Base-by-base conservation (phyloP, 306 rosid species). In the Quercus agrifolia region DNA sequence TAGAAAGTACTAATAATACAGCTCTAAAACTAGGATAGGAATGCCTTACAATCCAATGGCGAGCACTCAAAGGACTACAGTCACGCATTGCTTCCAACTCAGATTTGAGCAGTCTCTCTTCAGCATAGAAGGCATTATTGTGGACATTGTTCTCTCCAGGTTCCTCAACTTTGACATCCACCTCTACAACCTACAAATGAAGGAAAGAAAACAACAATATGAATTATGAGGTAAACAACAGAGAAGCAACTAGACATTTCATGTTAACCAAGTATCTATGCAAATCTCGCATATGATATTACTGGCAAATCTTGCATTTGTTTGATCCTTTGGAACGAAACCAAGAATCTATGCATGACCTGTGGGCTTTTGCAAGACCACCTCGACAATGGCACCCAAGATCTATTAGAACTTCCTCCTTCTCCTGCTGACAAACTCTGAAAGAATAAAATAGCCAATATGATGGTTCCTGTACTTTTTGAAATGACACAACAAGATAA, bases 41-140 rank as follows among this genome's bases (percentile, higher is more conserved):
- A 74, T 78, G 79, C 80, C 91, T 91, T 89, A 93, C 96, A 80
- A 93, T 91, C 97, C 97, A 92, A 76, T 93, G 97, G 56, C 91
- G 90, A 77, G 96, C 94, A 33, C 91, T 77, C 80, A 85, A 84
- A 72, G 94, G 94, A 78, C 88, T 89, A 86, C 94, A 93, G 78
- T 91, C 96, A 74, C 94, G 90, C 90, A 82, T 89, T 59, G 97
- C 97, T 85, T 91, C 88, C 80, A 59, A 80, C 80, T 93, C 97
- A 72, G 90, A 86, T 79, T 74, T 86, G 21, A 93, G 91, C 75
- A 85, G 84, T 33, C 89, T 91, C 87, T 93, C 94, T 80, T 93
- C 91, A 5, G 94, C 96, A 82, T 88, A 91, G 78, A 93, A 93
- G 38, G 96, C 96, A 70, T 88, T 93, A 61, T 78, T 89, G 80